A percentile compares a stretch with the other conserved stretches of the same genome.
phyloP scores from a whole-genome alignment of 192 early-diverging fungal genomes.

The Backusella tuberculispora region DNA sequence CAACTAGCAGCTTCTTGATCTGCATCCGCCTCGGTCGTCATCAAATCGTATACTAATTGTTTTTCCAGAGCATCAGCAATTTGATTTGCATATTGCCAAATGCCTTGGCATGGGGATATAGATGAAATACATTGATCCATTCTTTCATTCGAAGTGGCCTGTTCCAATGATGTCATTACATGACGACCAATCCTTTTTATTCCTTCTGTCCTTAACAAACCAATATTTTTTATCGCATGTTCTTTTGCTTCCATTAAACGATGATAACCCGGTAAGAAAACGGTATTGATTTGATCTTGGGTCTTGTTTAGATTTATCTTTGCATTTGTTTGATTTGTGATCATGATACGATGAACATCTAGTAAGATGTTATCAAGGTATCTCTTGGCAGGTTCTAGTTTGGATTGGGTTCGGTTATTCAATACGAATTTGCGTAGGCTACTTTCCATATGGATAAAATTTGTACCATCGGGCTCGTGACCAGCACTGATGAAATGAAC shows the following conservation, averaged over 20 bases:
- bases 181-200: not conserved
- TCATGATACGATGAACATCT: constrained; percentile 74
- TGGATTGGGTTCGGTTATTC: constrained; percentile 90
- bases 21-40: constrained; percentile 61
- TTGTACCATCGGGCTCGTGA: constrained; percentile 36
- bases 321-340: constrained; percentile 66
- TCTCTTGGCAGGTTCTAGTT: constrained; percentile 88
- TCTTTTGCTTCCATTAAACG: constrained; percentile 73
- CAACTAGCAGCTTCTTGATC: constrained; percentile 38
- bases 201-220: constrained; percentile 44
- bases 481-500: constrained; percentile 93
- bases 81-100: constrained; percentile 73
- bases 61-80: constrained; percentile 67
- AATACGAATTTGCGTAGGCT: constrained; percentile 86
- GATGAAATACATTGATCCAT: constrained; percentile 47
- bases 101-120: constrained; percentile 60
- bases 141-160: not conserved
- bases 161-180: not conserved
- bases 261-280: constrained; percentile 67
- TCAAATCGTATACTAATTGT: constrained; percentile 59
- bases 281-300: constrained; percentile 58
- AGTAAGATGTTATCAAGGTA: constrained; percentile 84
- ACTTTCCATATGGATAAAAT: constrained; percentile 81
- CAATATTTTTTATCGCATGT: constrained; percentile 62
- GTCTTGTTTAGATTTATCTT: constrained; percentile 61